Base-by-base conservation (phyloP, 805 yeast species). In the Millerozyma miso region DNA sequence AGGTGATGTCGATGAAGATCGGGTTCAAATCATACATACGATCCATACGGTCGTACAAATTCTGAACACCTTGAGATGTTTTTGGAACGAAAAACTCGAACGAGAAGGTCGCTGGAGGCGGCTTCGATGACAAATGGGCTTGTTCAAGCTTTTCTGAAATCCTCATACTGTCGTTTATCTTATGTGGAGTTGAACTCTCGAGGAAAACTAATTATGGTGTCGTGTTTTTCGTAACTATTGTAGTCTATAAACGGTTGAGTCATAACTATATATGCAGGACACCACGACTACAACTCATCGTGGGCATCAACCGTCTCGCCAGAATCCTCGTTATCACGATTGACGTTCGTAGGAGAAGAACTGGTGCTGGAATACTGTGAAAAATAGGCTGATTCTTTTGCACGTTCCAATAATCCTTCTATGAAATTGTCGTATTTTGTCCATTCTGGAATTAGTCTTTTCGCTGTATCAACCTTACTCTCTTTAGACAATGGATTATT, bases 81-180 rank as follows among this genome's bases (percentile, higher is more conserved):
- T 93, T 93, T 37, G 99, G 99, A 18, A 91, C 96, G 63, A 93
- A 93, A 69, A 88, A 93, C 73, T 93, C 99, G 56, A 90, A 91
- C 37, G 98, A 90, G 63, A 87, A 91, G 4, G 98, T 88, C 2
- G 96, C 61, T 4, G 71, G 70, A 8, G 74, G 74, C 15, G 74
- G 67, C 37, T 57, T 60, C 32, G 67, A 54, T 36, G 53, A 50
- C 18, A 63, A 51, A 42, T 70, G 74, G n/a, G 74, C 74, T 55
- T 67, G 74, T 31, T 57, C 51, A 44, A 70, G 58, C 52, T 70
- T 70, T 33, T 69, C 69, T 10, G 73, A 58, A 34, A 70, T 70
- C 54, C 59, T 69, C 76, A 70, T 70, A 37, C 20, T 51, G 32
- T 31, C 19, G 19, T 29, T 20, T 31, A 14, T 32, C 34, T 32